A percentile compares a stretch with the other conserved stretches of the same genome.
Conservation (phyloP, 192 early-diverging fungal genomes). For the Coemansia sp. region DNA sequence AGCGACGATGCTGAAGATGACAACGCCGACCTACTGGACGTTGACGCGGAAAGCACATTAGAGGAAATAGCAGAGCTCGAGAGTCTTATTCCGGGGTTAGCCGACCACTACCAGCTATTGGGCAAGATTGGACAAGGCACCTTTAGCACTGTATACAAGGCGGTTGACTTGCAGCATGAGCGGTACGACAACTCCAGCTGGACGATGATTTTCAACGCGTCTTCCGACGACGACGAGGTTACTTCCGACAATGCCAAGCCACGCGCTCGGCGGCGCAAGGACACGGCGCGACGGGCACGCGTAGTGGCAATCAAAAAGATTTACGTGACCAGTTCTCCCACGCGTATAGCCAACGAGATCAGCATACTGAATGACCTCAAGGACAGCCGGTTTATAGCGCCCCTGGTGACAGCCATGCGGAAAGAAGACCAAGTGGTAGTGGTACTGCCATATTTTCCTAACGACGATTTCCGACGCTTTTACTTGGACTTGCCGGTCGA, state of each 20-base stretch:
- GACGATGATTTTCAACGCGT: conserved; percentile 55
- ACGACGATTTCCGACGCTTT: conserved; percentile 80
- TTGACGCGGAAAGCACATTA: conserved; percentile 32
- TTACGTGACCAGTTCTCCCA: conserved; percentile 79
- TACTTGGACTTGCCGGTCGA: conserved; percentile 62
- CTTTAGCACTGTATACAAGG: conserved; percentile 92
- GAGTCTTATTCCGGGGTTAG: conserved; percentile 57
- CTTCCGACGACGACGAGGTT: not conserved
- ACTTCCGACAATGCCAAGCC: conserved; percentile 2
- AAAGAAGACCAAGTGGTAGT: conserved; percentile 80
- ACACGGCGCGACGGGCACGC: conserved; percentile 23
- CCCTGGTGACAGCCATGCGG: conserved; percentile 78
- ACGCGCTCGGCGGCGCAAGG: conserved; percentile 1
- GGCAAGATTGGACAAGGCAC: conserved; percentile 90
- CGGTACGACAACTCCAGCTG: conserved; percentile 72
- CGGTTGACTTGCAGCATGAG: conserved; percentile 74
- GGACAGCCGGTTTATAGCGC: conserved; percentile 72
- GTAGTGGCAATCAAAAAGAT: conserved; percentile 87
- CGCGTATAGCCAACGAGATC: conserved; percentile 83
- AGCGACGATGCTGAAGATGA: conserved; percentile 19
- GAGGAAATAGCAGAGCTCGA: conserved; percentile 71
- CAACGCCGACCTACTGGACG: conserved; percentile 14
- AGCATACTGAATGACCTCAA: conserved; percentile 73
- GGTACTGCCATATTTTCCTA: conserved; percentile 82
- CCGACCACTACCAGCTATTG: conserved; percentile 66